Base-by-base conservation (phyloP, 2,329 filamentous ascomycete genomes). In the Cryphonectria parasitica region DNA sequence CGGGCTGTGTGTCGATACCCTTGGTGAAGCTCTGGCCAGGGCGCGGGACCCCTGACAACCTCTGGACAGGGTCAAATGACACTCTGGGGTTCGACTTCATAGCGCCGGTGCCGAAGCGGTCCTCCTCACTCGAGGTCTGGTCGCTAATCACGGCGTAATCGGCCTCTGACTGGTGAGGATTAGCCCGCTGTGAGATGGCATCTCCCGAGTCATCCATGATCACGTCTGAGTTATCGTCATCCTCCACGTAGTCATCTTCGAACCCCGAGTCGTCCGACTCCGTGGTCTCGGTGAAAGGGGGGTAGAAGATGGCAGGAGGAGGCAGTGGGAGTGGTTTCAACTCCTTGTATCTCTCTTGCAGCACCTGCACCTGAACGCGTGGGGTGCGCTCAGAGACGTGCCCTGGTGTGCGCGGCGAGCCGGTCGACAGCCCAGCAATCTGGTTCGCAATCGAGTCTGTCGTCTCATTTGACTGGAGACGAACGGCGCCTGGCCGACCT, bases 261-360 rank as follows among this genome's bases (percentile, higher is more conserved):
- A 73, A 69, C 4, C 58, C 73, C 34, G 69, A 72, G n/a, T 67
- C 66, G 2, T 74, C 75, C 1, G 74, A 75, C 7, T 76, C 76
- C 0, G 77, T 79, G 61, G 83, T 83, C 13, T 80, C 76, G 71
- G 83, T 86, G 60, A 85, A 83, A 0, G 82, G 82, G 0, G 83
- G 83, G 74, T 85, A 84, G 75, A 86, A 88, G 71, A 85, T 84
- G 2, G 83, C 81, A 0, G 87, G 85, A 0, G 86, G 86, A 0
- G 87, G 87, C 0, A 89, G 80, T 0, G 85, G 78, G 0, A 84
- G 80, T 0, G 87, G 86, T 0, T 81, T 78, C 10, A 88, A 77
- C 17, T 79, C 81, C 69, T 80, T 83, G 65, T 86, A 78, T 8
- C 78, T 79, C 2, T 79, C 80, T 0, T 80, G 79, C 0, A 85